Base-by-base conservation (phyloP, 306 rosid genomes). In the Sesbania bispinosa region DNA sequence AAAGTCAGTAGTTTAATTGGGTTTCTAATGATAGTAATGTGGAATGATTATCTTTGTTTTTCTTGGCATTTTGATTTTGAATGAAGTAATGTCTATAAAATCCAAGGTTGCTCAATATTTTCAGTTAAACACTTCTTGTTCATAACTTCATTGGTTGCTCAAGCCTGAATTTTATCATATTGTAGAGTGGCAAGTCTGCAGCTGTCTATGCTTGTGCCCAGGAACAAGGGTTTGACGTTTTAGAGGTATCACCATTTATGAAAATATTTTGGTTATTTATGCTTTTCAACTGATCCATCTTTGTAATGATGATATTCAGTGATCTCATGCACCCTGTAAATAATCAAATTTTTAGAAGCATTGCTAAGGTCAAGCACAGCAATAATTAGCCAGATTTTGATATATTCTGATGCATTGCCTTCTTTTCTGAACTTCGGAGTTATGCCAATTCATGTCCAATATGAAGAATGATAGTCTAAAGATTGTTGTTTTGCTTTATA, bases 111-210 rank as follows among this genome's bases (percentile, higher is more conserved):
- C 27, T 57, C 15, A 57, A 41, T 30, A n/a, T 55, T 29, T 19
- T 54, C 14, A 6, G 6, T 47, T 53, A 38, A 66, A 54, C 71
- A 50, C 46, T 77, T 63, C 7, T 71, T 52, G 19, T 68, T 64
- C 14, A 29, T 53, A 36, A 64, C 67, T 53, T 52, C 9, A 46
- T 27, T 39, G 72, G 50, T 71, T 39, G 43, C 69, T 80, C 45
- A 84, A 65, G 53, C 63, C 46, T 67, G n/a, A 77, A 30, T 42
- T n/a, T 51, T 74, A 15, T 63, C n/a, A 62, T 79, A 32, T 74
- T 87, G 88, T 86, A 94, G 98, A 81, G 98, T 81, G 98, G 97
- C 80, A 94, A 94, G 65, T 87, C 98, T 72, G 97, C 98, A 16
- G 97, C 97, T 67, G 79, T 94, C 52, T 87, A 94, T 90, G 98